phyloP scores from a whole-genome alignment of 2,329 filamentous ascomycete genomes.

The Curvularia sp. region DNA sequence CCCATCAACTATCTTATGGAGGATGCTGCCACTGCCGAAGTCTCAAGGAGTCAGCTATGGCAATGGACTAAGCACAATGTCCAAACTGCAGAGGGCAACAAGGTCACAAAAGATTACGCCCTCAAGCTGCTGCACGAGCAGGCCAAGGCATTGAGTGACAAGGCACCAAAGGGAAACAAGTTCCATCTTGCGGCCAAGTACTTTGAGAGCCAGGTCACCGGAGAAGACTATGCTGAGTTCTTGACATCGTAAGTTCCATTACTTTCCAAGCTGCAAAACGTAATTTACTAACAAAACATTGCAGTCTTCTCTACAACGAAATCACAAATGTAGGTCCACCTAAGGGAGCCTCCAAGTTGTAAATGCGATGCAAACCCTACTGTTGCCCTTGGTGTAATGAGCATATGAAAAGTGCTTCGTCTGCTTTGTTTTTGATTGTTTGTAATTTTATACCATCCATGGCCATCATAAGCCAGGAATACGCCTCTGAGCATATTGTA shows the following conservation, averaged over 20 bases:
- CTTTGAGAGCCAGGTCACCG: constrained; percentile 90
- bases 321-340: constrained; percentile 76
- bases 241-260: constrained; percentile 73
- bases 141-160: constrained; percentile 74
- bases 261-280: neutral
- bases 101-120: constrained; percentile 89
- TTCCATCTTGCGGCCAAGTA: constrained; percentile 90
- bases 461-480: neutral
- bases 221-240: constrained; percentile 97
- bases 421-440: neutral
- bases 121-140: constrained; percentile 87
- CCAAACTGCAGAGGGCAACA: constrained; percentile 85
- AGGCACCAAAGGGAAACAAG: constrained; percentile 88
- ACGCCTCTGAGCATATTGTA: constrained; percentile 13
- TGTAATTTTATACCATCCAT: constrained; percentile 26
- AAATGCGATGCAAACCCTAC: constrained; percentile 10
- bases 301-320: constrained; percentile 84
- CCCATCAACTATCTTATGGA: constrained; percentile 99
- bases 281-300: constrained; percentile 27
- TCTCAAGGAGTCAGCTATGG: constrained; percentile 93
- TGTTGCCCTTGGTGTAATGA: neutral
- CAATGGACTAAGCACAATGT: constrained; percentile 85
- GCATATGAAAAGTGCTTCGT: neutral
- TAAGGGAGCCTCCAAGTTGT: constrained; percentile 61
- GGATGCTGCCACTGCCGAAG: constrained; percentile 95